Conservation (phyloP, 2,329 filamentous ascomycete species). For the Ploettnerulaceae sp. region DNA sequence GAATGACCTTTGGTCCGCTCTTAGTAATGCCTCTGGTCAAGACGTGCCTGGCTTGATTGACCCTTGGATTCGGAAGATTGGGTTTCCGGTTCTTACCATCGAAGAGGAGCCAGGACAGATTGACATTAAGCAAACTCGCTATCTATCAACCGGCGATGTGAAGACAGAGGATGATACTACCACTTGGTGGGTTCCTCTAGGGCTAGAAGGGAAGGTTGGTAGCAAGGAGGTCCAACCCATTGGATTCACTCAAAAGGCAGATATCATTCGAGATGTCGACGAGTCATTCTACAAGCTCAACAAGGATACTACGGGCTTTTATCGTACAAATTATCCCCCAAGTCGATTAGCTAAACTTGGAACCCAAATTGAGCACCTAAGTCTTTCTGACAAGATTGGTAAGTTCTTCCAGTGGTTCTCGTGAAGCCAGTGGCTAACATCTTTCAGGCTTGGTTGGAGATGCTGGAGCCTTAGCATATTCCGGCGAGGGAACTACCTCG, state of each 20-base stretch:
- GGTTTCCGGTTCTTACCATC: slow-evolving; percentile 85
- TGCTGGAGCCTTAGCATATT: slow-evolving; percentile 80
- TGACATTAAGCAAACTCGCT: slow-evolving; percentile 77
- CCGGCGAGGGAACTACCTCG: slow-evolving; percentile 77
- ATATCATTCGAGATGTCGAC: slow-evolving; percentile 69
- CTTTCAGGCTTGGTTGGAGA: slow-evolving; percentile 65
- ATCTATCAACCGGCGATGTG: slow-evolving; percentile 86
- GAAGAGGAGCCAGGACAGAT: slow-evolving; percentile 80
- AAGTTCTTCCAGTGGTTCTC: not conserved
- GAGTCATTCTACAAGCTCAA: slow-evolving; percentile 92
- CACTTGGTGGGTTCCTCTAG: slow-evolving; percentile 92
- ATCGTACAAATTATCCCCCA: slow-evolving; percentile 90
- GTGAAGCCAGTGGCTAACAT: slow-evolving; percentile 1
- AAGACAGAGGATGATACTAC: slow-evolving; percentile 88
- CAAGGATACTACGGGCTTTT: slow-evolving; percentile 71
- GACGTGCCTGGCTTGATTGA: slow-evolving; percentile 87
- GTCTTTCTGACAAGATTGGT: slow-evolving; percentile 85
- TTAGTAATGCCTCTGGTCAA: slow-evolving; percentile 81
- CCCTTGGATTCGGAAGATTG: slow-evolving; percentile 92
- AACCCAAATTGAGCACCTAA: slow-evolving; percentile 68
- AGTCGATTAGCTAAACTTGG: slow-evolving; percentile 75
- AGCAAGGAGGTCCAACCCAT: slow-evolving; percentile 57
- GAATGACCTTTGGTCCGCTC: slow-evolving; percentile 81
- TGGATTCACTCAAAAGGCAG: slow-evolving; percentile 70
- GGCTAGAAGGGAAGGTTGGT: slow-evolving; percentile 70